These are phyloP conservation scores for Earliella scabrosa DNA, from an alignment of 1,284 basidiomycete species.

Conservation along the genomic window DNA sequence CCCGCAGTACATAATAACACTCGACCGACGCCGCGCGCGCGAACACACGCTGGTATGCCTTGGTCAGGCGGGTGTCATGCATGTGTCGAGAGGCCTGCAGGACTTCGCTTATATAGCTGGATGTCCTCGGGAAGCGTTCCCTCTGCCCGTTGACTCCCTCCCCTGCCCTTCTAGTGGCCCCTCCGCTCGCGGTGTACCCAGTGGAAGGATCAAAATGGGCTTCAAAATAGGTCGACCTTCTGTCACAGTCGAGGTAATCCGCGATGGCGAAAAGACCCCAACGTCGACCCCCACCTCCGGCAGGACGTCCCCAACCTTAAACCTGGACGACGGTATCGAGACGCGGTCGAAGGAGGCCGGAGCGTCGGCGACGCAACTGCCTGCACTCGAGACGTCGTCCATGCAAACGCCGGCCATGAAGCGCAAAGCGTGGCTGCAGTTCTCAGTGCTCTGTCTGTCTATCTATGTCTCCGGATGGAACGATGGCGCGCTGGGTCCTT, in stretches of 20 bases:
- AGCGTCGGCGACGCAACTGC: background rate
- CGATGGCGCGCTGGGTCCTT: conserved; percentile 62
- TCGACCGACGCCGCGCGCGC: background rate
- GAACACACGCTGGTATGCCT: background rate
- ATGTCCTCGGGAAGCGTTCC: background rate
- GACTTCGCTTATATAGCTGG: background rate
- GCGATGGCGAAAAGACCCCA: conserved; percentile 9
- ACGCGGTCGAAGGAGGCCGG: background rate
- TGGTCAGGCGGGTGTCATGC: conserved; percentile 2
- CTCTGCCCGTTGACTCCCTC: background rate
- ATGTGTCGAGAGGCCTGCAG: conserved; percentile 1
- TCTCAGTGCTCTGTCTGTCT: conserved; percentile 43
- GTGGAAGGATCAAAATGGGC: background rate
- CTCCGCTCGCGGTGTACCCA: background rate
- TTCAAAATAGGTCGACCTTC: background rate
- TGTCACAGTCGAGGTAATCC: background rate
- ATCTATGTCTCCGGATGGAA: conserved; percentile 62
- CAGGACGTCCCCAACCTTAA: conserved; percentile 7
- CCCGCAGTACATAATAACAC: background rate
- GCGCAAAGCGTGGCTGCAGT: conserved; percentile 36
- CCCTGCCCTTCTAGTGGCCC: background rate
- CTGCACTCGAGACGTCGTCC: background rate
- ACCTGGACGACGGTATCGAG: background rate
- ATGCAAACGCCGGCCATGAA: conserved; percentile 19
- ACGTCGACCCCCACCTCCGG: background rate